Evolutionary conservation across 192 early-diverging fungal genomes (phyloP).

Genomic region (Coemansia aciculifera): DNA sequence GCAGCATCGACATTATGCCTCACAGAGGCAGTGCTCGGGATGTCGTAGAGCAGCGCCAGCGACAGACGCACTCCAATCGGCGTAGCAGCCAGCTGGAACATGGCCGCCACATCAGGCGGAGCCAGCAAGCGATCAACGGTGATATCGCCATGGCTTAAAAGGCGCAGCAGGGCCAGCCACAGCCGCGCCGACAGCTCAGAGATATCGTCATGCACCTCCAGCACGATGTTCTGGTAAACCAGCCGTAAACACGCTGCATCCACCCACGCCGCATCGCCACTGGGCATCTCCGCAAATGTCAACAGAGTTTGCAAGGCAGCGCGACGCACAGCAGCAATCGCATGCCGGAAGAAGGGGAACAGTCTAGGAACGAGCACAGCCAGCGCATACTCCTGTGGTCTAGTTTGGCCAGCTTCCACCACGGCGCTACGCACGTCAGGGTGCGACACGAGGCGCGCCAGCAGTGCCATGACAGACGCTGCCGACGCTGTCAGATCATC

Average conservation of each 20-base stretch:
- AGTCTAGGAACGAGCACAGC: constrained; percentile 78
- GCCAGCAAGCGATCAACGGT: constrained; percentile 35
- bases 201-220: constrained; percentile 72
- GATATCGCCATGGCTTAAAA: neutral
- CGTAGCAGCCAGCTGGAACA: constrained; percentile 79
- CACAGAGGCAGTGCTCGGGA: neutral
- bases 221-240: constrained; percentile 88
- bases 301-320: constrained; percentile 79
- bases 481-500: constrained; percentile 95
- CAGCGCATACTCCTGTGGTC: constrained; percentile 22
- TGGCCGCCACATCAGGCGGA: constrained; percentile 12
- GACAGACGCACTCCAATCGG: constrained; percentile 84
- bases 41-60: constrained; percentile 38
- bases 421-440: constrained; percentile 28
- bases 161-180: constrained; percentile 65
- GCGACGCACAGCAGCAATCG: constrained; percentile 77
- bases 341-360: constrained; percentile 94
- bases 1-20: constrained; percentile 83
- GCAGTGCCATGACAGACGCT: constrained; percentile 87
- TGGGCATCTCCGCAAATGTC: constrained; percentile 64
- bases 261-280: constrained; percentile 60
- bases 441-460: constrained; percentile 74
- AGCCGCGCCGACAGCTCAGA: constrained; percentile 44
- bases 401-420: constrained; percentile 11
- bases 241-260: constrained; percentile 72